Evolutionary conservation across 345 rosid genomes (phyloP).

Genomic region (Populus euphratica): DNA sequence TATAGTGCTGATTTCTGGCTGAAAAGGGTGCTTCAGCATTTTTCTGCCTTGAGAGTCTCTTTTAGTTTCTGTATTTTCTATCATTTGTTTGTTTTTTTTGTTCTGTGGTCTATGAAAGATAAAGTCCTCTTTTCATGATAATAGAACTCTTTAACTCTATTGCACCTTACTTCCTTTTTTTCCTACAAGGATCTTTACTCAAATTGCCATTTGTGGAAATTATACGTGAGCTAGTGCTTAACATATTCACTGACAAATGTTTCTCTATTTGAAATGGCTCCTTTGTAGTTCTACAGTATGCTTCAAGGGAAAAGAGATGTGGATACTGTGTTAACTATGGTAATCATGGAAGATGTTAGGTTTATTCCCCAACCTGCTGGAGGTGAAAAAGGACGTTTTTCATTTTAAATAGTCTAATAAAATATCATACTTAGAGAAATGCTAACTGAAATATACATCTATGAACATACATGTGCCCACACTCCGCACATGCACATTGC

Average conservation of each 20-base stretch:
- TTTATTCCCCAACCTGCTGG: conserved; percentile 95
- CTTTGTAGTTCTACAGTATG: conserved; percentile 80
- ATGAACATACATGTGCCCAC: not conserved
- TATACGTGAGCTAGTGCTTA: not conserved
- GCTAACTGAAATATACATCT: not conserved
- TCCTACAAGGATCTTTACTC: not conserved
- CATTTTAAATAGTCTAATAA: not conserved
- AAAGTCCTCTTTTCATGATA: too few relatives aligned
- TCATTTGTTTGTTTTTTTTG: not conserved
- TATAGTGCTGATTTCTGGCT: not conserved
- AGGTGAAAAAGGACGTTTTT: conserved; percentile 45
- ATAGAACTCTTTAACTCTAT: not conserved
- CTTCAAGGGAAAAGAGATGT: conserved; percentile 92
- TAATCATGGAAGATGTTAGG: conserved; percentile 94
- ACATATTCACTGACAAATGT: not conserved
- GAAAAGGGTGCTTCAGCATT: not conserved
- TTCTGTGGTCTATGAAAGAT: not conserved
- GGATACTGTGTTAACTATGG: conserved; percentile 91
- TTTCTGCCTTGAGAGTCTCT: not conserved
- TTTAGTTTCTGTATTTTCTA: not conserved
- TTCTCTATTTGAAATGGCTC: not conserved
- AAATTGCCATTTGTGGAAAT: not conserved
- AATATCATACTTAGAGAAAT: not conserved
- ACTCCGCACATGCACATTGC: not conserved
- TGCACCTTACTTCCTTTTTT: not conserved